phyloP scores from a whole-genome alignment of 2,329 filamentous ascomycete species.

The Pyricularia pennisetigena region DNA sequence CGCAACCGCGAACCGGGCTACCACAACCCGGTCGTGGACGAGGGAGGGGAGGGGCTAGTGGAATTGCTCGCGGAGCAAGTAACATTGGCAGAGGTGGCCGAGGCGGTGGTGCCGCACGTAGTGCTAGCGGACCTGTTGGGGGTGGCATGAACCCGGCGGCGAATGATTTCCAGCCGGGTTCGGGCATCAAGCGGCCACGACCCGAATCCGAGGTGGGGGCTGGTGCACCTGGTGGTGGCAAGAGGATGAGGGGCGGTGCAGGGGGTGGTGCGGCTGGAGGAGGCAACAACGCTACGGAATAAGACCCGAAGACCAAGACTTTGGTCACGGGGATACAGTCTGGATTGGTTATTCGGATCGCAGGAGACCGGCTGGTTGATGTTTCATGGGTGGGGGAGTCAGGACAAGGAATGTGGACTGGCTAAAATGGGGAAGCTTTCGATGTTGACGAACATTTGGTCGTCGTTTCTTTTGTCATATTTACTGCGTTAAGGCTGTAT shows the following conservation, averaged over 20 bases:
- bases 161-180: conserved; percentile 35
- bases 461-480: neutral
- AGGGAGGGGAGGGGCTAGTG: conserved; percentile 10
- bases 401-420: neutral
- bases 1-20: conserved; percentile 13
- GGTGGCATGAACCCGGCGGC: conserved; percentile 35
- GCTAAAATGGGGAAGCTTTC: neutral
- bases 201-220: conserved; percentile 31
- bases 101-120: conserved; percentile 21
- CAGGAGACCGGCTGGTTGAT: neutral
- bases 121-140: conserved; percentile 25
- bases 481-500: neutral
- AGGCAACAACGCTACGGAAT: neutral
- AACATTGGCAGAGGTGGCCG: conserved; percentile 12
- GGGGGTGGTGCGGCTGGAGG: conserved; percentile 9
- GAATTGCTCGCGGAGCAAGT: conserved; percentile 15
- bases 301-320: neutral
- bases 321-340: neutral
- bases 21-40: conserved; percentile 11
- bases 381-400: neutral
- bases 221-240: conserved; percentile 20
- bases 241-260: conserved; percentile 25
- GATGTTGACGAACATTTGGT: neutral
- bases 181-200: conserved; percentile 42
- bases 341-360: neutral